These are phyloP conservation scores for Yamadazyma triangularis DNA, from an alignment of 1,139 yeast genomes.

Conservation along the genomic window DNA sequence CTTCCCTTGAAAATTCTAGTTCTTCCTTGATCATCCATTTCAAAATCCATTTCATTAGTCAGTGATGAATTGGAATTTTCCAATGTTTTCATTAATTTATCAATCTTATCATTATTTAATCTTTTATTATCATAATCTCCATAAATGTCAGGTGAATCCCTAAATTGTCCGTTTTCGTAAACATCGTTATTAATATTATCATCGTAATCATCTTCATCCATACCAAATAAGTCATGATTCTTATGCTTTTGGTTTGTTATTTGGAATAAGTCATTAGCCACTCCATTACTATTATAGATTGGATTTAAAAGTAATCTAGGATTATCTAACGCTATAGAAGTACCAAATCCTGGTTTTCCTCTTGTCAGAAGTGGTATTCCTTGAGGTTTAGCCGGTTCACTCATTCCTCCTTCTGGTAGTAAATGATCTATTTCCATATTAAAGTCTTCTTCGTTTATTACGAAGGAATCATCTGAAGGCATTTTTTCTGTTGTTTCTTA, in stretches of 20 bases:
- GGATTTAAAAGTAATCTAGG: slow-evolving; percentile 3
- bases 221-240: slow-evolving; percentile 9
- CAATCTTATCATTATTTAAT: slow-evolving; percentile 34
- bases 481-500: no score
- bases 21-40: slow-evolving; percentile 45
- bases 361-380: slow-evolving; percentile 1
- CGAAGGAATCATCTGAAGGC: not conserved
- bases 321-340: slow-evolving; percentile 3
- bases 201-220: slow-evolving; percentile 9
- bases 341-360: no score
- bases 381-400: slow-evolving; percentile 1
- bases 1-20: slow-evolving; percentile 41
- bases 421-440: slow-evolving; percentile 22
- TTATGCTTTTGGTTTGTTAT: slow-evolving; percentile 22
- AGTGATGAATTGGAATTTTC: slow-evolving; percentile 9
- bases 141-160: not conserved
- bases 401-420: slow-evolving; percentile 5
- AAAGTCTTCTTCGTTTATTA: slow-evolving; percentile 16
- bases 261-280: slow-evolving; percentile 34
- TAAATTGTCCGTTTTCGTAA: no score
- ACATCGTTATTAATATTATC: not conserved
- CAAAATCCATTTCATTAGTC: slow-evolving; percentile 23
- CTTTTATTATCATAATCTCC: slow-evolving; percentile 6
- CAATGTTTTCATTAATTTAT: slow-evolving; percentile 29
- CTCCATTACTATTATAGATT: not conserved